Base-by-base conservation (phyloP, 768 basidiomycete species). In the Rhodotorula kratochvilovae region DNA sequence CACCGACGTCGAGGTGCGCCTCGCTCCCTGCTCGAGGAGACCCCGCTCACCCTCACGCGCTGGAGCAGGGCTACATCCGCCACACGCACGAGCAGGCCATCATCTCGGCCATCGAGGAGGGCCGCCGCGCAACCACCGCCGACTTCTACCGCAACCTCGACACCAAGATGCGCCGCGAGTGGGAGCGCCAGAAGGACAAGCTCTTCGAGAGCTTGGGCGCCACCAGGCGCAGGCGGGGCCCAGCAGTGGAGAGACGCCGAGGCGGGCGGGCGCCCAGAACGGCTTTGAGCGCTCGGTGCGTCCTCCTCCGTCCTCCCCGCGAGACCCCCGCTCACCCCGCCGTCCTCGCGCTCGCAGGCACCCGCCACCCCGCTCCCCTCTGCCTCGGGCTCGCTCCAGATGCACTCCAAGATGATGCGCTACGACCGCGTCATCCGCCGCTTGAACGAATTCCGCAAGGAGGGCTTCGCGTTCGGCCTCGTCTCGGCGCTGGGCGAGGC, bases 21-120 rank as follows among this genome's bases (percentile, higher is more conserved):
- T 29, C n/a, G n/a, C 57, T n/a, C 31, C 23, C 27, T 4, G n/a
- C 35, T 5, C 39, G 31, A 23, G 1, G 23, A 25, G 5, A 17
- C 8, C 23, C n/a, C 5, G 16, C 25, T 27, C 15, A 25, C 27
- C 35, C 36, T 2, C 25, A 53, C 11, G 2, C 31, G 33, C 16
- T 11, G 6, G 21, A 19, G 25, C 65, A 77, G 75, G 91, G 91
- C n/a, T 94, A 90, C 79, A 86, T 95, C 33, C 89, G 91, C n/a
- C 90, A 92, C 80, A 90, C 91, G 1, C 91, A 95, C 77, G 93
- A 97, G 78, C 92, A 94, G 79, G 91, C 90, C 73, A 87, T 97
- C 66, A 92, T 95, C 68, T 90, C 90, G 3, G 91, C 93, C 2
- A 93, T 97, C 66, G 92, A 95, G 78, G 91, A 95, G 78, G 89